phyloP scores from a whole-genome alignment of 345 rosid species.

The Eucalyptus tenuipes region DNA sequence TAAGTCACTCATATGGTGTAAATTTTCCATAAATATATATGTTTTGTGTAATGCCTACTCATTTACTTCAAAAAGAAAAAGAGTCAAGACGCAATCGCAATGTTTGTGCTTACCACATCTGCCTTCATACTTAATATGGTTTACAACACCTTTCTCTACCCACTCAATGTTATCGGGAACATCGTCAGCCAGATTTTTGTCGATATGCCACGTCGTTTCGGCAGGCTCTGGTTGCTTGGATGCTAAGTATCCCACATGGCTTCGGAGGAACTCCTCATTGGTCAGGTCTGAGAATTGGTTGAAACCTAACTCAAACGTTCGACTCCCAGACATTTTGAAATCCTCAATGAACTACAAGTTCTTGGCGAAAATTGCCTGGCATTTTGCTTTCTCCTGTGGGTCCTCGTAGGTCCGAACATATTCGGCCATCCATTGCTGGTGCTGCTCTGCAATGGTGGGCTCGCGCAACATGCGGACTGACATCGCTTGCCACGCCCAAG shows the following conservation, averaged over 20 bases:
- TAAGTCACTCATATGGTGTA: not conserved
- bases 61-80: not conserved
- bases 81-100: not conserved
- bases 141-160: not conserved
- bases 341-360: conserved; percentile 12
- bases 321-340: not conserved
- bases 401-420: not conserved
- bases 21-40: not conserved
- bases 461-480: not conserved
- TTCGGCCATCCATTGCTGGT: not conserved
- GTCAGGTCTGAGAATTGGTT: conserved; percentile 19
- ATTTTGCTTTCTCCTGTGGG: conserved; percentile 5
- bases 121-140: not conserved
- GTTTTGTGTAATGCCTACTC: not conserved
- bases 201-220: not conserved
- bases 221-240: not conserved
- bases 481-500: not conserved
- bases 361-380: conserved; percentile 10
- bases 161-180: not conserved
- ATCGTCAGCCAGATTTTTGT: not conserved
- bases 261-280: conserved; percentile 5
- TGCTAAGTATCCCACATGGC: not conserved
- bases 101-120: not conserved
- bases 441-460: not conserved
- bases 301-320: conserved; percentile 9